phyloP scores from a whole-genome alignment of 345 rosid species.

The Gossypium rotundifolium region DNA sequence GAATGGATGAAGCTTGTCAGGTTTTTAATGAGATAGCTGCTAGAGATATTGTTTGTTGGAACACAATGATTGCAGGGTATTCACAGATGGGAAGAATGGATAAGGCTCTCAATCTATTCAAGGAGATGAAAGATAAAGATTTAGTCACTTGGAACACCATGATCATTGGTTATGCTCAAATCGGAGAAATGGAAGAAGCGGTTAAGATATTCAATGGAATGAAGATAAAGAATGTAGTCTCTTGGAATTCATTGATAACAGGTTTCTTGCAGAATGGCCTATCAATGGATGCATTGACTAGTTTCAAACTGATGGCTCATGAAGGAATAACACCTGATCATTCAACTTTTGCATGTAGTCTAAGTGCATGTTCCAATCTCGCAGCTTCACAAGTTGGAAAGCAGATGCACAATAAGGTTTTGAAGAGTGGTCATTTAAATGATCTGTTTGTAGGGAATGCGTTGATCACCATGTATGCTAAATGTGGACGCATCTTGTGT shows the following conservation, averaged over 20 bases:
- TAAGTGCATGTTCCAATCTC: conserved; percentile 75
- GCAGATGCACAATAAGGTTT: conserved; percentile 60
- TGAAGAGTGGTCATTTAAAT: conserved; percentile 50
- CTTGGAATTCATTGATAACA: conserved; percentile 81
- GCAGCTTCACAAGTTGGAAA: conserved; percentile 73
- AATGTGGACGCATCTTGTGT: conserved; percentile 72
- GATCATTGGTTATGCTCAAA: conserved; percentile 48
- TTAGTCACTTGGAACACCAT: conserved; percentile 79
- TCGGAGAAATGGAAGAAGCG: conserved; percentile 52
- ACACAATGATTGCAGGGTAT: conserved; percentile 73
- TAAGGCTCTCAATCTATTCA: conserved; percentile 46
- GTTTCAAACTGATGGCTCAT: conserved; percentile 66
- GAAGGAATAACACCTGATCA: conserved; percentile 70
- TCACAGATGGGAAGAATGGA: conserved; percentile 59
- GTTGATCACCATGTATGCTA: conserved; percentile 79
- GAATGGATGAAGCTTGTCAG: conserved; percentile 42
- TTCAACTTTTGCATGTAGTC: conserved; percentile 63
- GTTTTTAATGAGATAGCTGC: conserved; percentile 33
- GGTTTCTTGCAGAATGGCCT: conserved; percentile 63
- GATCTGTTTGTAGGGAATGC: conserved; percentile 48
- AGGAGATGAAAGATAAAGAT: conserved; percentile 38
- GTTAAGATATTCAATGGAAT: conserved; percentile 45
- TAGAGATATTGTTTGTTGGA: conserved; percentile 53
- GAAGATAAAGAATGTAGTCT: conserved; percentile 39
- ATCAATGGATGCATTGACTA: conserved; percentile 53